phyloP scores from a whole-genome alignment of 129 eudicot species.

The Pulicaria dysenterica region DNA sequence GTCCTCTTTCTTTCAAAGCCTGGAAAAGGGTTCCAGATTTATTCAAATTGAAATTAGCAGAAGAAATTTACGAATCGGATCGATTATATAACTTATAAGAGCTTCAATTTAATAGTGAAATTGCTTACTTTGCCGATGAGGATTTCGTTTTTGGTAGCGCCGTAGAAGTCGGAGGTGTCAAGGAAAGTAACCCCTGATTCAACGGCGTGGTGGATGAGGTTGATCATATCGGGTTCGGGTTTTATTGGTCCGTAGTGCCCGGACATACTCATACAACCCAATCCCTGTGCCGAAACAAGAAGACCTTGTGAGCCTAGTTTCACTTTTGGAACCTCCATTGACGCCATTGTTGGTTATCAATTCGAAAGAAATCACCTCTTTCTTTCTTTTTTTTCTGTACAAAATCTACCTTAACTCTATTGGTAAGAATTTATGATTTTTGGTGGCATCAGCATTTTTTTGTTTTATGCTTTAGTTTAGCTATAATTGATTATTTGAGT shows the following conservation, averaged over 20 bases:
- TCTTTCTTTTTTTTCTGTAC: too few relatives aligned
- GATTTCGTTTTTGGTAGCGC: constrained; percentile 54
- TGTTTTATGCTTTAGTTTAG: too few relatives aligned
- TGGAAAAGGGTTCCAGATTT: background rate
- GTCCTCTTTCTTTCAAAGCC: constrained; percentile 47
- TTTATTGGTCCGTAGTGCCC: constrained; percentile 38
- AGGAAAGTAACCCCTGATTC: constrained; percentile 46
- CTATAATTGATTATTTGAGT: too few relatives aligned
- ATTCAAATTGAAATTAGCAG: too few relatives aligned
- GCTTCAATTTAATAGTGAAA: too few relatives aligned
- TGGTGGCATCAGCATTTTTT: too few relatives aligned
- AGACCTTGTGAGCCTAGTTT: constrained; percentile 62
- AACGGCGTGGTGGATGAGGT: constrained; percentile 55
- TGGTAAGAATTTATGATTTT: too few relatives aligned
- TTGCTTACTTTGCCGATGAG: constrained; percentile 54
- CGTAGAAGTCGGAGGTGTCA: constrained; percentile 62
- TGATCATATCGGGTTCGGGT: constrained; percentile 52
- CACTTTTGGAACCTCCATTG: constrained; percentile 19
- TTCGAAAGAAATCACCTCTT: background rate
- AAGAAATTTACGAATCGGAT: too few relatives aligned
- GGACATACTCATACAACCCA: constrained; percentile 68
- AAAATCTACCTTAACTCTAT: too few relatives aligned
- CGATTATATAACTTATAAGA: too few relatives aligned
- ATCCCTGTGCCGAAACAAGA: constrained; percentile 59
- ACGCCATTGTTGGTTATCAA: constrained; percentile 22